Conservation (phyloP, 2,329 filamentous ascomycete species). For the Xylariaceae sp. region DNA sequence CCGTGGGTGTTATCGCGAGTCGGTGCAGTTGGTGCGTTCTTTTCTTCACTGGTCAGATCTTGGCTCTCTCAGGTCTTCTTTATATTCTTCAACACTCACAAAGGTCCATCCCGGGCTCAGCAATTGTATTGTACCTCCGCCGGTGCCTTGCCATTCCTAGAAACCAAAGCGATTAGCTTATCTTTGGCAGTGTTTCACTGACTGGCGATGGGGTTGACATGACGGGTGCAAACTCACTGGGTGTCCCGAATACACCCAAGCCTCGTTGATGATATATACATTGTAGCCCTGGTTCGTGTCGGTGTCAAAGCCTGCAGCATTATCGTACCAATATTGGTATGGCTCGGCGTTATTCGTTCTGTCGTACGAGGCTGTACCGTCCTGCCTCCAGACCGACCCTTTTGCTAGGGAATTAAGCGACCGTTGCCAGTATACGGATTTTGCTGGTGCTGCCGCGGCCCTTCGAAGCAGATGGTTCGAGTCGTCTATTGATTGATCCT, state of each 20-base stretch:
- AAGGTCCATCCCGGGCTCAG: not conserved
- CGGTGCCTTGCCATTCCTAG: not conserved
- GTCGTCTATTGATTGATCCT: too few relatives aligned
- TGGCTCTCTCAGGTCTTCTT: too few relatives aligned
- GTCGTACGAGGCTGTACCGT: not conserved
- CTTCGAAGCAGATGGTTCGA: too few relatives aligned
- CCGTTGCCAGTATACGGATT: too few relatives aligned
- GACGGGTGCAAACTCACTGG: not conserved
- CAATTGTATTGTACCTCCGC: not conserved
- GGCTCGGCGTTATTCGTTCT: not conserved
- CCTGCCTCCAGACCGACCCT: not conserved
- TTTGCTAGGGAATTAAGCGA: not conserved
- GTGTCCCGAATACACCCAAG: not conserved
- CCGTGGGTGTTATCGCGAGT: not conserved
- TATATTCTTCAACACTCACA: not conserved
- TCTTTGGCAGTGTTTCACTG: not conserved
- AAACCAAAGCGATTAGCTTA: not conserved
- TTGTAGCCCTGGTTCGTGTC: not conserved
- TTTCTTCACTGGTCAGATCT: not conserved
- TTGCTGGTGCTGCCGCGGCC: too few relatives aligned
- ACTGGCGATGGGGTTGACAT: not conserved
- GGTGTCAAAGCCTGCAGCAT: not conserved
- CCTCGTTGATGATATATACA: not conserved
- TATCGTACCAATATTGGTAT: not conserved
- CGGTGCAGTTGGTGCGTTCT: not conserved